Base-by-base conservation (phyloP, 768 basidiomycete genomes). In the Rossbeevera mucosa region DNA sequence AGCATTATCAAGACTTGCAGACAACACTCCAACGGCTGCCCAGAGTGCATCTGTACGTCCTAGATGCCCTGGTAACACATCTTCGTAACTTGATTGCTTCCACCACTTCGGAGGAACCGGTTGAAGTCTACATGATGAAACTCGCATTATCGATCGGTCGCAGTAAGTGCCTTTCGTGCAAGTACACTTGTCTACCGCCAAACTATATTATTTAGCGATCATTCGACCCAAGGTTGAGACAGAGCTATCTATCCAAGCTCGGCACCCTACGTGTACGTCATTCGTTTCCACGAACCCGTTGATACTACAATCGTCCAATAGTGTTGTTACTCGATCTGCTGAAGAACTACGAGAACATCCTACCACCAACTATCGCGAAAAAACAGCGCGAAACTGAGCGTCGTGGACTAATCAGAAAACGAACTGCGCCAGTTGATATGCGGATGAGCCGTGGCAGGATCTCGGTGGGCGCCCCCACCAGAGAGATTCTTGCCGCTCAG, bases 331-430 rank as follows among this genome's bases (percentile, higher is more conserved):
- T 92, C 29, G 93, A 95, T 63, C 78, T 98, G 2, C 58, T 97
- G 58, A 85, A 81, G 53, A 78, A 88, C 57, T 90, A 94, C 62
- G 74, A 76, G 13, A 77, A 74, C 2, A 76, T 95, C 38, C 73
- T 97, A 38, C 92, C 93, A 0, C 83, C 88, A 0, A 84, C 91
- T 1, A 84, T 97, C 50, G 77, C 81, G 44, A 85, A 81, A 64
- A 95, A 94, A 75, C 90, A 87, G 61, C 83, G 85, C 21, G 92
- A 94, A 62, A 86, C 90, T 0, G 92, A 91, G 58, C 84, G 94
- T 43, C 89, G 85, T 54, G 76, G 89, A 42, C 94, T 91, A 12
- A 64, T 84, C 21, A 79, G 93, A 38, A 94, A 94, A 64, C 88
- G 90, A 49, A 95, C 94, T 3, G 86, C 88, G 0, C 85, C 86